Evolutionary conservation across 2,329 filamentous ascomycete genomes (phyloP).

Genomic region (Trichoderma koningii): DNA sequence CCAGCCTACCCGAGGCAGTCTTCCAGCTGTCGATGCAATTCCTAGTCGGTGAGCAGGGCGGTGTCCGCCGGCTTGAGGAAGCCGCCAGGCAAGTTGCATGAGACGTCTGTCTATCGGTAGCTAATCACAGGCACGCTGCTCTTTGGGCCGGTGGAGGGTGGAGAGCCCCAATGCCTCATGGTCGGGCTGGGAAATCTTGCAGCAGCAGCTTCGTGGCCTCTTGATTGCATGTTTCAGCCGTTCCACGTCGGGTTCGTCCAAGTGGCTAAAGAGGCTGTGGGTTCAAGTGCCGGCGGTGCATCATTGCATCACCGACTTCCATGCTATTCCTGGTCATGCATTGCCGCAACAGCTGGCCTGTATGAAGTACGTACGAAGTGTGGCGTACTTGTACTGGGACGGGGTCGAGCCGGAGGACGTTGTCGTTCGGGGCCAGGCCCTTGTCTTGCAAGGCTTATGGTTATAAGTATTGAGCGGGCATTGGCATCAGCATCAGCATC

Average conservation of each 20-base stretch:
- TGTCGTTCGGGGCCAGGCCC: background rate
- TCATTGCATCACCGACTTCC: slow-evolving; percentile 13
- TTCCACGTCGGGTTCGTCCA: slow-evolving; percentile 7
- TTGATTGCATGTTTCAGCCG: slow-evolving; percentile 13
- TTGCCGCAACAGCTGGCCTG: background rate
- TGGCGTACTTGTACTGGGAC: too few relatives aligned
- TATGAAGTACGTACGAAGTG: too few relatives aligned
- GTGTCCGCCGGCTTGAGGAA: background rate
- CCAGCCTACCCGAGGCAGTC: slow-evolving; percentile 11
- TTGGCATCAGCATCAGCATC: background rate
- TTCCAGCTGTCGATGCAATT: background rate
- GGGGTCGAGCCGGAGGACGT: background rate
- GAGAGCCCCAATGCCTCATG: background rate
- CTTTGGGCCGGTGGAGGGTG: slow-evolving; percentile 4
- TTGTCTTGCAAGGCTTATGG: background rate
- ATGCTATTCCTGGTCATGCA: slow-evolving; percentile 4
- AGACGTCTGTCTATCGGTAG: slow-evolving; percentile 1
- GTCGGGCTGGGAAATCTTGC: slow-evolving; percentile 10
- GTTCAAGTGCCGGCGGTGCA: slow-evolving; percentile 17
- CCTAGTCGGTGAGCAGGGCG: slow-evolving; percentile 21
- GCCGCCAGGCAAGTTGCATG: slow-evolving; percentile 16
- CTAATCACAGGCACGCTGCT: slow-evolving; percentile 14
- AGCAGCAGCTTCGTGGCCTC: slow-evolving; percentile 17
- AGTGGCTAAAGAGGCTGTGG: slow-evolving; percentile 7
- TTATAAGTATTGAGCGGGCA: background rate